Evolutionary conservation across 345 rosid species (phyloP).

Genomic region (Salix arbutifolia): DNA sequence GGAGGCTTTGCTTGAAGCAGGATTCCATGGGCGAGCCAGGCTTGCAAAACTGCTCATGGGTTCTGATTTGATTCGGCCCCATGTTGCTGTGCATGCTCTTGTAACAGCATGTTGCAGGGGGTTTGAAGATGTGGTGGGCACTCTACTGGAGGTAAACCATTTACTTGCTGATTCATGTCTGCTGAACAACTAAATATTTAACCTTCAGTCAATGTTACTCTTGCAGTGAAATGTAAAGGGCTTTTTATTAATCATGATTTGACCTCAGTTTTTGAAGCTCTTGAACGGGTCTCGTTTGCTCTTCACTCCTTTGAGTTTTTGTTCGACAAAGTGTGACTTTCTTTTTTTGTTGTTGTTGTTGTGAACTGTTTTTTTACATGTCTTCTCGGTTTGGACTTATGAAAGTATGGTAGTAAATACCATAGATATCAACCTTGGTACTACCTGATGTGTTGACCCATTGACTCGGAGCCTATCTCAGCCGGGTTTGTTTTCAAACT

Average conservation of each 20-base stretch:
- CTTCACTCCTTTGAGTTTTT: not conserved
- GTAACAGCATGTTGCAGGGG: slow-evolving; percentile 88
- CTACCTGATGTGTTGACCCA: too few relatives aligned
- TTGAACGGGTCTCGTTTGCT: not conserved
- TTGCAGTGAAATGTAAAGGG: too few relatives aligned
- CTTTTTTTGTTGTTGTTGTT: not conserved
- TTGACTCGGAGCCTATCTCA: too few relatives aligned
- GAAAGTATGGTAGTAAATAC: not conserved
- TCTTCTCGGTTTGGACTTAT: not conserved
- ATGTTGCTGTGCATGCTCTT: slow-evolving; percentile 79
- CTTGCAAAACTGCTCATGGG: slow-evolving; percentile 72
- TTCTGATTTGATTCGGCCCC: slow-evolving; percentile 84
- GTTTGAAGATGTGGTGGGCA: slow-evolving; percentile 61
- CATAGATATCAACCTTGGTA: too few relatives aligned
- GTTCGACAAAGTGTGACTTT: not conserved
- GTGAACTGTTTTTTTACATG: not conserved
- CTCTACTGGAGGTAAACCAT: slow-evolving; percentile 58
- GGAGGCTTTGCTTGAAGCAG: slow-evolving; percentile 82
- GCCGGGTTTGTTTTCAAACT: too few relatives aligned
- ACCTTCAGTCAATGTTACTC: not conserved
- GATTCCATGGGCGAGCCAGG: slow-evolving; percentile 71
- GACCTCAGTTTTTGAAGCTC: not conserved
- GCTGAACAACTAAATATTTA: not conserved
- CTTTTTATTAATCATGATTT: not conserved
- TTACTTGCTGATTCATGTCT: not conserved